Percentiles rank a stretch among this genome's conserved stretches.
Evolutionary conservation across 306 rosid genomes (phyloP).

Genomic region (Adenanthera pavonina): DNA sequence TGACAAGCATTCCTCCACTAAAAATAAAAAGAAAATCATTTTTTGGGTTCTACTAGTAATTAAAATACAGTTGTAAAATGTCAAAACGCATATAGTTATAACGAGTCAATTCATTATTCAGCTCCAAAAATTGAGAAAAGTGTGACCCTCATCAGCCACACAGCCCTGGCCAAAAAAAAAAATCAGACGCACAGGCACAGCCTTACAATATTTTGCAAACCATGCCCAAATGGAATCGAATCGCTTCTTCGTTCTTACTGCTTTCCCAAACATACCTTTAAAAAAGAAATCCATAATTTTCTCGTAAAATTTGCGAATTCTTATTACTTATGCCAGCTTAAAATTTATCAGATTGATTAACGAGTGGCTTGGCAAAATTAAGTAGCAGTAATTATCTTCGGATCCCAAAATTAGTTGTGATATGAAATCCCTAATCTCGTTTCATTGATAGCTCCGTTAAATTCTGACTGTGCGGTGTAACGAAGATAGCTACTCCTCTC

Average conservation of each 20-base stretch:
- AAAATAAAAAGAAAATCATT: conserved; percentile 48
- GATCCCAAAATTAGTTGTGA: neutral
- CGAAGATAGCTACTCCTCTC: neutral
- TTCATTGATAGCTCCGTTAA: conserved; percentile 17
- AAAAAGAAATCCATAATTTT: neutral
- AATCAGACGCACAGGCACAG: neutral
- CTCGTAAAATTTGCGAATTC: neutral
- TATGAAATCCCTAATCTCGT: neutral
- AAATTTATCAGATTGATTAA: neutral
- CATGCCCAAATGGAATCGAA: conserved; percentile 46
- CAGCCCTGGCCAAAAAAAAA: no score
- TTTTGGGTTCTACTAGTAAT: neutral
- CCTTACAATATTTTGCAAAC: conserved; percentile 56
- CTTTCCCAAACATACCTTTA: conserved; percentile 24
- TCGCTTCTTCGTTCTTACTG: conserved; percentile 30
- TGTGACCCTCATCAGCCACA: conserved; percentile 42
- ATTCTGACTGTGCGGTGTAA: neutral
- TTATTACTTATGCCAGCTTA: neutral
- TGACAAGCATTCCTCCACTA: conserved; percentile 83
- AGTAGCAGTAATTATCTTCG: neutral
- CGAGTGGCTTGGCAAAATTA: neutral
- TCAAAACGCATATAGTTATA: neutral
- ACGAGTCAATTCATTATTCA: conserved; percentile 26
- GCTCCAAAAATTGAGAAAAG: conserved; percentile 39
- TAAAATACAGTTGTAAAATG: conserved; percentile 37